A percentile compares a stretch with the other conserved stretches of the same genome.
These are phyloP conservation scores for Boletus bicolor DNA, from an alignment of 768 basidiomycete species.

Conservation along the genomic window DNA sequence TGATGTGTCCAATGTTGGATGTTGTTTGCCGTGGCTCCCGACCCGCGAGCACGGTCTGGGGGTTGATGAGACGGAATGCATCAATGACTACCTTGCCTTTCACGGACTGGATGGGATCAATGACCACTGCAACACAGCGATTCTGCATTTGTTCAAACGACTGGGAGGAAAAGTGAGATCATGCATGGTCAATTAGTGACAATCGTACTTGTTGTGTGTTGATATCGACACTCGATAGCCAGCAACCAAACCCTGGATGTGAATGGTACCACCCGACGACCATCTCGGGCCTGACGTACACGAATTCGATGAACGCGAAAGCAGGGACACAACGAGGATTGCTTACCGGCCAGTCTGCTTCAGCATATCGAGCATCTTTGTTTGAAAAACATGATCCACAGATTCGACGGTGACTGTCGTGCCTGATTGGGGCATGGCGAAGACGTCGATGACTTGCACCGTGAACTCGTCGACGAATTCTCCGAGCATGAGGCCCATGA, in stretches of 20 bases:
- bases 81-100: conserved; percentile 99
- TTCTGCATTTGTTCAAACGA: conserved; percentile 94
- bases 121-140: conserved; percentile 93
- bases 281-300: conserved; percentile 76
- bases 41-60: conserved; percentile 83
- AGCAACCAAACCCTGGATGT: conserved; percentile 99
- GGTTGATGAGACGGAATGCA: conserved; percentile 96
- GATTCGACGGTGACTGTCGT: conserved; percentile 98
- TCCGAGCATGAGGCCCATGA: conserved; percentile 97
- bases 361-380: conserved; percentile 97
- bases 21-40: conserved; percentile 97
- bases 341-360: conserved; percentile 96
- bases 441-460: conserved; percentile 92
- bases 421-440: conserved; percentile 98
- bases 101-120: conserved; percentile 98
- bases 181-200: neutral
- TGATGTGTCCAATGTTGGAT: conserved; percentile 97
- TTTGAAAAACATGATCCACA: conserved; percentile 98
- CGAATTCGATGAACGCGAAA: conserved; percentile 2
- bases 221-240: conserved; percentile 98
- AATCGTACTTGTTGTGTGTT: conserved; percentile 88
- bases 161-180: conserved; percentile 40
- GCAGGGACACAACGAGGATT: conserved; percentile 4
- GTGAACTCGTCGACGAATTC: conserved; percentile 99
- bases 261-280: conserved; percentile 99